Evolutionary conservation across 2,329 filamentous ascomycete species (phyloP).

Genomic region (Botrytis deweyae): DNA sequence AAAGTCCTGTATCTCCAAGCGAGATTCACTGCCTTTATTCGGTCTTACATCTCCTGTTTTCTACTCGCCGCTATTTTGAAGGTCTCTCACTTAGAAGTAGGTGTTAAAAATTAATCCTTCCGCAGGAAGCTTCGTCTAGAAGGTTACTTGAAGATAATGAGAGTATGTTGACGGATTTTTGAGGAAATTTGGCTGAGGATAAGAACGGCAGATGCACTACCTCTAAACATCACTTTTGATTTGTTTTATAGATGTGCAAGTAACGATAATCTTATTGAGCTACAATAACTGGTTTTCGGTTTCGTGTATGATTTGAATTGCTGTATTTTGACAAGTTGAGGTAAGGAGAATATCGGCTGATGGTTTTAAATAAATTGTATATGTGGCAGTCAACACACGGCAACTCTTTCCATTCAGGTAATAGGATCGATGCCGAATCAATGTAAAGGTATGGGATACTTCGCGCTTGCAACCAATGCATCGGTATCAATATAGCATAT

Average conservation of each 20-base stretch:
- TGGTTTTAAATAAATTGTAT: not conserved
- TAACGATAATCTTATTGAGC: too few relatives aligned
- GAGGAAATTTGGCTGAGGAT: not conserved
- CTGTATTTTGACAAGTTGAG: too few relatives aligned
- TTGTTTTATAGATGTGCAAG: too few relatives aligned
- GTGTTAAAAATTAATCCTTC: rapidly evolving
- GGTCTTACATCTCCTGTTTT: not conserved
- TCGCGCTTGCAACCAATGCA: not conserved
- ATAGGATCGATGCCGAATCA: not conserved
- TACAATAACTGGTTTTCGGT: too few relatives aligned
- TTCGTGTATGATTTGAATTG: too few relatives aligned
- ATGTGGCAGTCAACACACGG: not conserved
- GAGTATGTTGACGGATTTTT: not conserved
- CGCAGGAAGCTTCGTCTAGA: too few relatives aligned
- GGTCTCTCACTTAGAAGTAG: rapidly evolving
- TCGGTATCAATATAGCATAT: not conserved
- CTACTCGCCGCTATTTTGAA: rapidly evolving
- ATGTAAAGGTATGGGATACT: not conserved
- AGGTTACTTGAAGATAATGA: rapidly evolving
- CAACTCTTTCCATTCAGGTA: not conserved
- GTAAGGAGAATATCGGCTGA: too few relatives aligned
- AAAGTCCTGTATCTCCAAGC: not conserved
- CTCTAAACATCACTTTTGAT: too few relatives aligned
- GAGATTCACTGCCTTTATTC: not conserved
- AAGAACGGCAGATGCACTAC: too few relatives aligned